Base-by-base conservation (phyloP, 768 basidiomycete genomes). In the Podaxis rugospora region DNA sequence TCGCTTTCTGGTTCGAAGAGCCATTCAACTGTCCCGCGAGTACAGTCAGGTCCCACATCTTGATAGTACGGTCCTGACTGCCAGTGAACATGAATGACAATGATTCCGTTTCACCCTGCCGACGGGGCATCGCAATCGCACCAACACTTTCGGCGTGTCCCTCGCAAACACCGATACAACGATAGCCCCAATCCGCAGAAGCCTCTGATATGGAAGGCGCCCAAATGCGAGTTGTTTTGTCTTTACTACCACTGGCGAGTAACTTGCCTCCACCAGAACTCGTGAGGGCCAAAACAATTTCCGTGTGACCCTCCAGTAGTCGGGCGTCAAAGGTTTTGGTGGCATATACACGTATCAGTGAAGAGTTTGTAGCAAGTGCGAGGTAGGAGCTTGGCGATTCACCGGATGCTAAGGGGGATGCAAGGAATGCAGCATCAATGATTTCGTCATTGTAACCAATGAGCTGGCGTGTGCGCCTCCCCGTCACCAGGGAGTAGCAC, bases 361-460 rank as follows among this genome's bases (percentile, higher is more conserved):
- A 92, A 0, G 97, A 98, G 73, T 99, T 99, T 42, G 97, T 96
- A n/a, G 96, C 96, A 18, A 99, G 79, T 18, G 96, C 97, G 35
- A 98, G 76, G 66, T 92, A 88, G 1, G 86, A 81, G 70, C 95
- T 92, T 55, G 69, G 70, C 23, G 63, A 61, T 37, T 64, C 66
- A 1, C 70, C 55, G 0, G 65, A 32, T 5, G 68, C 63, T 28
- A 64, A 65, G 5, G 64, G 67, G 21, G 77, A 70, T 49, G 83
- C 83, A 61, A 99, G 80, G 75, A 95, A 93, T 27, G 83, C 79
- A 4, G 88, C 84, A 67, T 98, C 97, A 54, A 98, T 90, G 65
- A 98, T 95, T 73, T 98, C 96, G 73, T 99, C 97, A 72, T 98
- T 98, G 80, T 90, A 99, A 0, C 97, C 97, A 67, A 98, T 87